phyloP scores from a whole-genome alignment of 2,329 filamentous ascomycete species.

The Aureobasidium sp. region DNA sequence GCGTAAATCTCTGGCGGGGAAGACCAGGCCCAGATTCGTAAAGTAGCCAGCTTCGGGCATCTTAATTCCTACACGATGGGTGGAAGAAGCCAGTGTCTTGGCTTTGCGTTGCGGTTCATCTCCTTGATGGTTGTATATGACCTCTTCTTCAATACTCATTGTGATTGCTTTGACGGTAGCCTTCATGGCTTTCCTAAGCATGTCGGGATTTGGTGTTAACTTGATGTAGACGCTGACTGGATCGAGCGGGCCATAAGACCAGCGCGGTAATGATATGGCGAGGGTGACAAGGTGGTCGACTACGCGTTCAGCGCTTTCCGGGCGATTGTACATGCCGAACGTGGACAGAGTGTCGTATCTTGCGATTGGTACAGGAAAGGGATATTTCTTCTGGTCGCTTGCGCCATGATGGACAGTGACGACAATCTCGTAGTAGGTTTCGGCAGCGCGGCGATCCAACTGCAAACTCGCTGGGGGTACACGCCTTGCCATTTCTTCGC shows the following conservation, averaged over 20 bases:
- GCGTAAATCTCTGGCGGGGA: constrained; percentile 80
- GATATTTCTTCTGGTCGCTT: constrained; percentile 79
- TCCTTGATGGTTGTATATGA: constrained; percentile 96
- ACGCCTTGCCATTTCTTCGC: constrained; percentile 79
- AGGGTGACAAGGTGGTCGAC: constrained; percentile 87
- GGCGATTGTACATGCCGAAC: constrained; percentile 98
- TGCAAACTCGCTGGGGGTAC: constrained; percentile 90
- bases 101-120: constrained; percentile 88
- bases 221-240: constrained; percentile 96
- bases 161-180: constrained; percentile 94
- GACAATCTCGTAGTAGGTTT: constrained; percentile 94
- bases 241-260: constrained; percentile 94
- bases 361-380: constrained; percentile 82
- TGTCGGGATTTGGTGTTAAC: constrained; percentile 84
- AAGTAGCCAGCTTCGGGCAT: constrained; percentile 88
- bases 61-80: constrained; percentile 72
- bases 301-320: constrained; percentile 77
- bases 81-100: constrained; percentile 78
- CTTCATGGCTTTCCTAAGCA: constrained; percentile 80
- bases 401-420: constrained; percentile 91
- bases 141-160: constrained; percentile 90
- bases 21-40: constrained; percentile 84
- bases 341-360: constrained; percentile 95
- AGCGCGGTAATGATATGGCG: constrained; percentile 84
- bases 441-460: constrained; percentile 84